These are phyloP conservation scores for Erodium moschatum DNA, from an alignment of 441 rosid species.

Conservation along the genomic window DNA sequence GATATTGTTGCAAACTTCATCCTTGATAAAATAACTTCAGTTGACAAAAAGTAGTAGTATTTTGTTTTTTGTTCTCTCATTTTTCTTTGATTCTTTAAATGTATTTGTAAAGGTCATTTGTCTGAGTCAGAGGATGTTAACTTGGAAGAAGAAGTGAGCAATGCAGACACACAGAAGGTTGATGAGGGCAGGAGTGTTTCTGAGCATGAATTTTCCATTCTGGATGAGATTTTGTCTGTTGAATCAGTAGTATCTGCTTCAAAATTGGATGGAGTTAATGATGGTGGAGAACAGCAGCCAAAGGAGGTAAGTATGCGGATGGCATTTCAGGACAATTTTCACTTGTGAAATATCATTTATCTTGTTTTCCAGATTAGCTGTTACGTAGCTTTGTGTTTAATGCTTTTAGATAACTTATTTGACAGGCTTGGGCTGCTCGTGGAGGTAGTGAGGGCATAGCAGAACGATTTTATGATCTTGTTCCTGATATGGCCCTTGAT, in stretches of 20 bases:
- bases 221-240: conserved; percentile 71
- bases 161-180: conserved; percentile 29
- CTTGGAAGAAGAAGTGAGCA: conserved; percentile 32
- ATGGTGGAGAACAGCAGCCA: conserved; percentile 32
- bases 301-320: conserved; percentile 41
- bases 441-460: conserved; percentile 68
- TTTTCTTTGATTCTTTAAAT: conserved; percentile 14
- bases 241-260: conserved; percentile 39
- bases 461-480: conserved; percentile 63
- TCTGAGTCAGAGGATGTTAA: conserved; percentile 42
- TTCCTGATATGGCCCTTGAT: conserved; percentile 85
- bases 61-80: neutral
- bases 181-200: conserved; percentile 23
- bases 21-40: neutral
- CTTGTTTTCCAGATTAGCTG: conserved; percentile 1
- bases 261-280: conserved; percentile 29
- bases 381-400: conserved; percentile 10
- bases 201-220: conserved; percentile 41
- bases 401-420: conserved; percentile 22
- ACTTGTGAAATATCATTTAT: conserved; percentile 10
- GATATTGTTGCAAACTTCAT: neutral
- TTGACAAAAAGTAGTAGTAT: neutral
- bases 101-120: conserved; percentile 29
- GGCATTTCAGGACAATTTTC: conserved; percentile 14
- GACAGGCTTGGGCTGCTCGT: conserved; percentile 70